Percentiles rank a stretch among this genome's conserved stretches.
Conservation (phyloP, 2,329 filamentous ascomycete species). For the Cladosporium sp. region DNA sequence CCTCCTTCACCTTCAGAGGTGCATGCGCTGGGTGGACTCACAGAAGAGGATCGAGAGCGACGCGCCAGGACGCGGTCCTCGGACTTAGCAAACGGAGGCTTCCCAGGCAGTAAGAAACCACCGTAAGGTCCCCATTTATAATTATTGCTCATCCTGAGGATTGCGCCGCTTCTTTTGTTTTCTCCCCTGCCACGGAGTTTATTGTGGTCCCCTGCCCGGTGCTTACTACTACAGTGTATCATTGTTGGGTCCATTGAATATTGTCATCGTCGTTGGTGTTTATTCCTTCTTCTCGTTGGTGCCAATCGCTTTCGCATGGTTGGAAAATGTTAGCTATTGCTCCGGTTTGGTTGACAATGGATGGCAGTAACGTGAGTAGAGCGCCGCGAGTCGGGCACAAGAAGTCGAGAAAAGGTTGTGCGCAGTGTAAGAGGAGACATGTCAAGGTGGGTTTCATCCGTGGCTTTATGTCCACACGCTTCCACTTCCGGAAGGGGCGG, state of each 20-base stretch:
- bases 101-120: slow-evolving; percentile 11
- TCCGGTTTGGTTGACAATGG: slow-evolving; percentile 20
- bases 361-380: slow-evolving; percentile 25
- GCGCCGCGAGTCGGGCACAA: slow-evolving; percentile 34
- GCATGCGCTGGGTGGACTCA: slow-evolving; percentile 11
- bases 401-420: slow-evolving; percentile 33
- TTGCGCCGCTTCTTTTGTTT: not conserved
- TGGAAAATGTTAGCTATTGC: slow-evolving; percentile 15
- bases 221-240: slow-evolving; percentile 1
- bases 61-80: slow-evolving; percentile 14
- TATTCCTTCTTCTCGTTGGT: not conserved
- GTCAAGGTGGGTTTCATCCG: slow-evolving; percentile 31
- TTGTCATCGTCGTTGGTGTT: not conserved
- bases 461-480: not conserved
- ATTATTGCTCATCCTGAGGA: slow-evolving; percentile 6
- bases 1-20: slow-evolving; percentile 13
- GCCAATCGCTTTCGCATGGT: not conserved
- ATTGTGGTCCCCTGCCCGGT: not conserved
- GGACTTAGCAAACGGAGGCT: slow-evolving; percentile 8
- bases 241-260: not conserved
- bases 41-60: not conserved
- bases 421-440: slow-evolving; percentile 36
- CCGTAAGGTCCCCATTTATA: slow-evolving; percentile 15
- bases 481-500: not conserved
- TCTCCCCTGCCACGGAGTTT: not conserved